Evolutionary conservation across 1,284 basidiomycete genomes (phyloP).

Genomic region (Hymenochaete sp.): DNA sequence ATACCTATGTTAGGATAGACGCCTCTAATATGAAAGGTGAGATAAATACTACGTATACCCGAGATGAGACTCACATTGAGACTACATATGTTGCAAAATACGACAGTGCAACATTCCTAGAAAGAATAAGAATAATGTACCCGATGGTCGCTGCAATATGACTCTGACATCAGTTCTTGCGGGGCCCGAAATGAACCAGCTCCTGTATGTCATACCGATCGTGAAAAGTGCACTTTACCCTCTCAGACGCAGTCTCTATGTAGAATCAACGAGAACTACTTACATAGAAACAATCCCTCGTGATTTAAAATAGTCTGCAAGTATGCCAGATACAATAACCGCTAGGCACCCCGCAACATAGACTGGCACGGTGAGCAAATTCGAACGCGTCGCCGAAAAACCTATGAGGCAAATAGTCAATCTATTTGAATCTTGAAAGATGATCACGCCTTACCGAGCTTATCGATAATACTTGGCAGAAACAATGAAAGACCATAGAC

Average conservation of each 20-base stretch:
- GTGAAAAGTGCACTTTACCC: conserved; percentile 27
- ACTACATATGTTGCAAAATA: conserved; percentile 64
- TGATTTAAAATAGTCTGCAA: conserved; percentile 49
- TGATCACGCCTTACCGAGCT: conserved; percentile 31
- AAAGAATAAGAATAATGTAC: conserved; percentile 62
- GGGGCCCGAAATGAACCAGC: neutral
- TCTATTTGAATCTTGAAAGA: conserved; percentile 41
- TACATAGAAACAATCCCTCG: conserved; percentile 57
- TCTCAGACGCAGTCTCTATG: too few relatives aligned
- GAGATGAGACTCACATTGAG: too few relatives aligned
- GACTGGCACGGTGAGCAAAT: conserved; percentile 61
- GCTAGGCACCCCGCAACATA: conserved; percentile 58
- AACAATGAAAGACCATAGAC: conserved; percentile 68
- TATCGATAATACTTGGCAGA: conserved; percentile 61
- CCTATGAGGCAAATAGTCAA: conserved; percentile 16
- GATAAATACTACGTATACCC: neutral
- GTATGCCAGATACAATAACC: conserved; percentile 53
- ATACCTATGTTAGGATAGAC: neutral
- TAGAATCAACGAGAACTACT: conserved; percentile 23
- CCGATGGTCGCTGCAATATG: conserved; percentile 38
- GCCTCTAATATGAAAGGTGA: neutral
- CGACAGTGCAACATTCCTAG: conserved; percentile 50
- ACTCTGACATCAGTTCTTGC: too few relatives aligned
- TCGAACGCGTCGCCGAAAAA: conserved; percentile 69
- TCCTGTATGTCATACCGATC: conserved; percentile 32